A percentile compares a stretch with the other conserved stretches of the same genome.
Evolutionary conservation across 2,329 filamentous ascomycete genomes (phyloP).

Genomic region (Fusarium pseudoanthophilum): DNA sequence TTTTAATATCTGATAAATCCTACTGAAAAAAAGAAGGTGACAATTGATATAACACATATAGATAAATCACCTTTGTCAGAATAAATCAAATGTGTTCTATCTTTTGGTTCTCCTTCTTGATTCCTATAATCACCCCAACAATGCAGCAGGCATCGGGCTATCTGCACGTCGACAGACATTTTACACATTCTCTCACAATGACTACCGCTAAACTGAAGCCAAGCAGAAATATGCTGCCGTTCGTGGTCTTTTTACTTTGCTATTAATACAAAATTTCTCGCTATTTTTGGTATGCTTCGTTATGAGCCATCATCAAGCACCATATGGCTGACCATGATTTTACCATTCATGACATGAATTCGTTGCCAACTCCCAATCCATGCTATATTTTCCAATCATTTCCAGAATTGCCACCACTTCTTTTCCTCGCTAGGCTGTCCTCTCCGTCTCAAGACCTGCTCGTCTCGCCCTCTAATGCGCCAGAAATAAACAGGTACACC

Average conservation of each 20-base stretch:
- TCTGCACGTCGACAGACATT: neutral
- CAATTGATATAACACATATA: neutral
- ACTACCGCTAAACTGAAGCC: neutral
- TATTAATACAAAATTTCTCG: conserved; percentile 16
- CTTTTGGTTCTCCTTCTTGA: neutral
- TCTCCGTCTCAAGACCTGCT: conserved; percentile 56
- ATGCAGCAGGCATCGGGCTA: neutral
- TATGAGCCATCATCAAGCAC: conserved; percentile 13
- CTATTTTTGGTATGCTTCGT: conserved; percentile 20
- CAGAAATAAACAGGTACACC: conserved; percentile 92
- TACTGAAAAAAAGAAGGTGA: neutral
- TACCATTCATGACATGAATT: conserved; percentile 10
- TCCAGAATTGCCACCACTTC: conserved; percentile 72
- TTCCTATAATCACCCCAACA: neutral
- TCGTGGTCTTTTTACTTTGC: conserved; percentile 17
- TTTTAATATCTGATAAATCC: neutral
- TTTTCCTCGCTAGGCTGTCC: conserved; percentile 46
- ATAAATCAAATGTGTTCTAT: neutral
- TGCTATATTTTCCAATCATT: conserved; percentile 35
- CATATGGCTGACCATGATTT: conserved; percentile 1
- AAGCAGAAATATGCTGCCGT: neutral
- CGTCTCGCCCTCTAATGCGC: conserved; percentile 76
- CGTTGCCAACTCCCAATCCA: neutral
- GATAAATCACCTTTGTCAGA: neutral
- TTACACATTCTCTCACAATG: neutral